Conservation (phyloP, 2,329 filamentous ascomycete species). For the Stenocarpella maydis region DNA sequence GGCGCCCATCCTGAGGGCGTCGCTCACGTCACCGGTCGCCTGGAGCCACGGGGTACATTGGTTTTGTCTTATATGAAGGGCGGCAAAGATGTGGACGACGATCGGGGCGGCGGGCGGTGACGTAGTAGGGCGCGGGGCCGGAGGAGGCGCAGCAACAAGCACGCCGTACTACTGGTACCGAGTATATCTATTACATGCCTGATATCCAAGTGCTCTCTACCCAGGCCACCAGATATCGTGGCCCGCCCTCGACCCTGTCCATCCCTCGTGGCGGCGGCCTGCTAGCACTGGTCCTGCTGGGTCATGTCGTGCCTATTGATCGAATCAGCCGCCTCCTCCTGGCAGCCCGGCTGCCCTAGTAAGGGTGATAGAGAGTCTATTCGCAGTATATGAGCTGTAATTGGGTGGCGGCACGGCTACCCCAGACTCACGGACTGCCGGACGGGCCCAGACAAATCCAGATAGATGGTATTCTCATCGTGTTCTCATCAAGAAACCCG, state of each 20-base stretch:
- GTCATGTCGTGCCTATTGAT: conserved; percentile 5
- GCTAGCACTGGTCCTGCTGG: background rate
- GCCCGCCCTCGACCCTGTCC: background rate
- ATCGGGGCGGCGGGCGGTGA: conserved; percentile 23
- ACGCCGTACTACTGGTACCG: background rate
- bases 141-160: background rate
- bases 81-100: background rate
- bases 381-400: background rate
- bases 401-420: conserved; percentile 9
- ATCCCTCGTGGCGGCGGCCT: background rate
- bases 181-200: too few species aligned
- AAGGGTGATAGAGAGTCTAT: background rate
- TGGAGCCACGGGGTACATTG: background rate
- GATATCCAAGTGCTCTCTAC: too few species aligned
- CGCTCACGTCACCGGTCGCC: conserved; percentile 18
- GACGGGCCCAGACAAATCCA: too few species aligned
- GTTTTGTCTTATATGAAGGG: conserved; percentile 4
- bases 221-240: background rate
- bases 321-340: background rate
- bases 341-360: background rate
- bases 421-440: too few species aligned
- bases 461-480: too few species aligned
- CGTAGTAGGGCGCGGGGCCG: conserved; percentile 5
- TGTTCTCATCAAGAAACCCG: background rate
- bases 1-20: conserved; percentile 13